Evolutionary conservation across 257 asterid species (phyloP).

Genomic region (Solanum neorickii): DNA sequence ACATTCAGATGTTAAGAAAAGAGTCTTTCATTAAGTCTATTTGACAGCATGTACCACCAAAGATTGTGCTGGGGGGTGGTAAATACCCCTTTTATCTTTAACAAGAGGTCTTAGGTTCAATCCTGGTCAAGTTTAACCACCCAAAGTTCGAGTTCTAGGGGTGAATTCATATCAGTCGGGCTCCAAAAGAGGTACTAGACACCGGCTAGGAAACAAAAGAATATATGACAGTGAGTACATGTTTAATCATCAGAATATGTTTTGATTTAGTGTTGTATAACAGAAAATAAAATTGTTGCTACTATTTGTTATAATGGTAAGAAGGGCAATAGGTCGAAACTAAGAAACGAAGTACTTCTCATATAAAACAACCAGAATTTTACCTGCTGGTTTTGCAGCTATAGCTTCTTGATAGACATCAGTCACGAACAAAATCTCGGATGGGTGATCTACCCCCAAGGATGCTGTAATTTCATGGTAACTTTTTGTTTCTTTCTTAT

Average conservation of each 20-base stretch:
- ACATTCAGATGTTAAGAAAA: background rate
- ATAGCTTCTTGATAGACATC: conserved; percentile 91
- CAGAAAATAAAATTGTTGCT: background rate
- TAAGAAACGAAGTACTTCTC: background rate
- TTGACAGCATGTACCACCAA: background rate
- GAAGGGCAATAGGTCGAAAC: background rate
- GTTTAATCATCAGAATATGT: background rate
- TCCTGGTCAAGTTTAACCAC: background rate
- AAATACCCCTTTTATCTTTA: background rate
- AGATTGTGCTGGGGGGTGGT: background rate
- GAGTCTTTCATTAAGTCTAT: background rate
- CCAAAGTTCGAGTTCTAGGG: background rate
- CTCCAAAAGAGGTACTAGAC: background rate
- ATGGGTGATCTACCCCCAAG: conserved; percentile 77
- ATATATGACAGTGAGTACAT: background rate
- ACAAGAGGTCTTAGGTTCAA: background rate
- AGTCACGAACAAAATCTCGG: conserved; percentile 67
- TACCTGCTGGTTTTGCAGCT: conserved; percentile 96
- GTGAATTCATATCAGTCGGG: background rate
- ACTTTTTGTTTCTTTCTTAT: conserved; percentile 80
- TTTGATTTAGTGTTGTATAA: background rate
- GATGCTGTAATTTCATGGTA: conserved; percentile 63
- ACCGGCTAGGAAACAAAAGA: background rate
- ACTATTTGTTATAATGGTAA: background rate
- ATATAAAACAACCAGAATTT: background rate